Base-by-base conservation (phyloP, 2,329 filamentous ascomycete species). In the Seiridium cupressi region DNA sequence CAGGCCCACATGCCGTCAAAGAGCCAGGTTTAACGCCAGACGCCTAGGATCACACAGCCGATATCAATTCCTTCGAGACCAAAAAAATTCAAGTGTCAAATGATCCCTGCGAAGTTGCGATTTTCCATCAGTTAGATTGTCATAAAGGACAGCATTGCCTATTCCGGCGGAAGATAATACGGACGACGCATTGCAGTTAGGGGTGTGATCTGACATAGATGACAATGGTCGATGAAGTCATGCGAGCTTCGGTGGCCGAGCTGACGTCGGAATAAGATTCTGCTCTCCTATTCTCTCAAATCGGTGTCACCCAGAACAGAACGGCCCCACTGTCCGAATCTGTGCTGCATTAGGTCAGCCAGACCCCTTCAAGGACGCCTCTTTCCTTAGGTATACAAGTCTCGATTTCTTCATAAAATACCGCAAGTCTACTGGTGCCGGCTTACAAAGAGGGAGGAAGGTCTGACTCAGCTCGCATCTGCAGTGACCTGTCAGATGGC, bases 201-300 rank as follows among this genome's bases (percentile, higher is more conserved):
- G 38, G 13, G 13, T 13, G 13, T 42, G 38, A 42, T 13, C 38
- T 42, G 13, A 42, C 38, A 1, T 42, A 42, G 38, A 13, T 8
- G 38, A 13, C 13, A 7, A 42, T 31, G 34, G 49, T 34, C 18
- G 35, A 34, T 31, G 31, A 18, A n/a, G 34, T 4, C 6, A 10
- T 53, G 11, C 10, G 34, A n/a, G 35, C 18, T 35, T 44, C n/a
- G 35, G 42, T 44, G 44, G 26, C 54, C 42, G 54, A 46, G 32
- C 54, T 57, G 54, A 57, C 40, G 54, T 57, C 38, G 18, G 54
- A 46, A 46, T 57, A 57, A 57, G 32, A 44, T 46, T 57, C n/a
- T 46, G 13, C 32, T 53, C 34, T n/a, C 32, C n/a, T 36, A 11
- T 13, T n/a, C 18, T 53, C 35, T 38, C 34, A 40, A 40, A 46